Percentiles rank a stretch among this genome's conserved stretches.
phyloP scores from a whole-genome alignment of 1,284 basidiomycete genomes.

The Moesziomyces antarcticus region DNA sequence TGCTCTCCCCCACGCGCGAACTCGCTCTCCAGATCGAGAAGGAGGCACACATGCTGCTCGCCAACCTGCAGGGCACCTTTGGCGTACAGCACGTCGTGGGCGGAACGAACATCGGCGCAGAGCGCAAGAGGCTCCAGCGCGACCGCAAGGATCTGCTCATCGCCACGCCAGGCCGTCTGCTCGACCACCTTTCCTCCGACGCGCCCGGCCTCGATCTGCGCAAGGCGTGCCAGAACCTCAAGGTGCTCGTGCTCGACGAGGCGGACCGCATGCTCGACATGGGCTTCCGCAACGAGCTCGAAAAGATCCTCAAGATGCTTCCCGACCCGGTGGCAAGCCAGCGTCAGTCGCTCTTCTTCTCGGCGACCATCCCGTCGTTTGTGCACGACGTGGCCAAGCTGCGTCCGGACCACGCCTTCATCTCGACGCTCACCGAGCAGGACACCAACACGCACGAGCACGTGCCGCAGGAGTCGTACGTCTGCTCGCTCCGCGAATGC shows the following conservation, averaged over 20 bases:
- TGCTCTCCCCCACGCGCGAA: conserved; percentile 71
- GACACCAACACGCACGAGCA: conserved; percentile 78
- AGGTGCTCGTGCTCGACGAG: conserved; percentile 70
- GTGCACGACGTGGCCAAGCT: conserved; percentile 67
- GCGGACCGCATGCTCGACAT: conserved; percentile 70
- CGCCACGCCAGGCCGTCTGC: conserved; percentile 71
- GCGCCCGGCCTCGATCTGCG: conserved; percentile 56
- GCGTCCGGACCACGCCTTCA: conserved; percentile 72
- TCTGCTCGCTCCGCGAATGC: conserved; percentile 64
- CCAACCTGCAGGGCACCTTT: conserved; percentile 45
- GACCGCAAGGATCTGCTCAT: conserved; percentile 69
- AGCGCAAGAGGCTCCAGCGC: conserved; percentile 62
- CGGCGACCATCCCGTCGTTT: conserved; percentile 70
- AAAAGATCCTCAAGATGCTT: conserved; percentile 65
- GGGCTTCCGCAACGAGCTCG: conserved; percentile 62
- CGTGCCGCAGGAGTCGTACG: conserved; percentile 72
- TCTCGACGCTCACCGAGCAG: conserved; percentile 75
- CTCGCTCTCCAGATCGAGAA: conserved; percentile 69
- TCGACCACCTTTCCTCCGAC: conserved; percentile 70
- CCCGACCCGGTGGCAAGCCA: conserved; percentile 68
- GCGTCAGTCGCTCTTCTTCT: conserved; percentile 71
- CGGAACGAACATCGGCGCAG: conserved; percentile 69
- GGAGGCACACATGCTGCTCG: conserved; percentile 58
- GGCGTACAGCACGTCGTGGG: conserved; percentile 69
- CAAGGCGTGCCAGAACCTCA: conserved; percentile 60